A percentile compares a stretch with the other conserved stretches of the same genome.
Evolutionary conservation across 1,139 yeast species (phyloP).

Genomic region (Arxiozyma bovina): DNA sequence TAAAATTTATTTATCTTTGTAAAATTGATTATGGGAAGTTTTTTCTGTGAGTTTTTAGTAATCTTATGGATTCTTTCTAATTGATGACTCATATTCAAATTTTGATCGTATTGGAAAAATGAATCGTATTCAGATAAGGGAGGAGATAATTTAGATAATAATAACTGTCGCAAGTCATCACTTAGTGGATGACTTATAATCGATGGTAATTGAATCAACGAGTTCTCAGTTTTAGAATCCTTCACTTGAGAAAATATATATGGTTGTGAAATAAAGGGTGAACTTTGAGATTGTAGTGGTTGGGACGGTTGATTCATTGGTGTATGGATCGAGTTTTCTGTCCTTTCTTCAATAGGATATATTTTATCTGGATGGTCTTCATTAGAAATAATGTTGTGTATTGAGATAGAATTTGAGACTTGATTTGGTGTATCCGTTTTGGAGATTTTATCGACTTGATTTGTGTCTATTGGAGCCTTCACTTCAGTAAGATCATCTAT

Average conservation of each 20-base stretch:
- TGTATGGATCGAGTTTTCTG: slow-evolving; percentile 15
- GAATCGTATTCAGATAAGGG: slow-evolving; percentile 30
- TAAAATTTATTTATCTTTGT: slow-evolving; percentile 42
- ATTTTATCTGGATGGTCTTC: slow-evolving; percentile 13
- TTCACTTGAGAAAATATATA: slow-evolving; percentile 1
- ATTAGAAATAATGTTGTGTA: background rate
- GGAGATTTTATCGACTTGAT: background rate
- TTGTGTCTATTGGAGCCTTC: slow-evolving; percentile 9
- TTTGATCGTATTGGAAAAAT: slow-evolving; percentile 28
- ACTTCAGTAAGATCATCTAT: slow-evolving; percentile 34
- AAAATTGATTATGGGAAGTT: slow-evolving; percentile 29
- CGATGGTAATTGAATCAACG: background rate
- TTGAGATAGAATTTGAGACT: background rate
- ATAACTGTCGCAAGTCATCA: slow-evolving; percentile 11
- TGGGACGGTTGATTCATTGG: slow-evolving; percentile 4
- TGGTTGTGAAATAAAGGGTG: slow-evolving; percentile 6
- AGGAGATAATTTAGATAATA: slow-evolving; percentile 24
- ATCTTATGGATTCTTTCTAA: slow-evolving; percentile 32
- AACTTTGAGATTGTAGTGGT: slow-evolving; percentile 5
- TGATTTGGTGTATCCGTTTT: background rate
- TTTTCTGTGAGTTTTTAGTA: slow-evolving; percentile 29
- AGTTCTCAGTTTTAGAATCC: slow-evolving; percentile 13
- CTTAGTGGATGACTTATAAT: slow-evolving; percentile 22
- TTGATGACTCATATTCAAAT: slow-evolving; percentile 30
- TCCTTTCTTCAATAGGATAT: slow-evolving; percentile 28